These are phyloP conservation scores for Cucumis cinereus DNA, from an alignment of 306 rosid species.

Conservation along the genomic window DNA sequence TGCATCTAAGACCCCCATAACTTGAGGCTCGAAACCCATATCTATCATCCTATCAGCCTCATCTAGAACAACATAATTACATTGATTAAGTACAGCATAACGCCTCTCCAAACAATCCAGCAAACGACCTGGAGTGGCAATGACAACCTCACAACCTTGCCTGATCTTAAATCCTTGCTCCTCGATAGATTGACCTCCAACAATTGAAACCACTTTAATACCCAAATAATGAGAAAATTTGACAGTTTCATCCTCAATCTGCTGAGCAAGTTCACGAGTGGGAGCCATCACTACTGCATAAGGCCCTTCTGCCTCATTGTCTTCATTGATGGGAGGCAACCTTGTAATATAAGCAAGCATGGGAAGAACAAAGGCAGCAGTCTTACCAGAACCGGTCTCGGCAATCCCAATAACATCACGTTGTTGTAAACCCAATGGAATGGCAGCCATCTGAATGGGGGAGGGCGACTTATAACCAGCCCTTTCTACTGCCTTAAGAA, in stretches of 20 bases:
- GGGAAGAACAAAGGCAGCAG: constrained; percentile 94
- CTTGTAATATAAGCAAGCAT: constrained; percentile 72
- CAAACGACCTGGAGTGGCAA: constrained; percentile 88
- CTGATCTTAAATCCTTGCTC: constrained; percentile 84
- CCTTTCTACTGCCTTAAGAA: constrained; percentile 68
- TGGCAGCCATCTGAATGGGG: constrained; percentile 93
- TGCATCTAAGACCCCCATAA: constrained; percentile 80
- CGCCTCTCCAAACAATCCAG: constrained; percentile 84
- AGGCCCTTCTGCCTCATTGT: constrained; percentile 86
- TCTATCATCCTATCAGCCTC: constrained; percentile 98
- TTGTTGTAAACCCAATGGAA: constrained; percentile 73
- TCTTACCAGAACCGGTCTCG: constrained; percentile 86
- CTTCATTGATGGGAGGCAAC: constrained; percentile 81
- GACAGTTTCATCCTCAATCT: constrained; percentile 84
- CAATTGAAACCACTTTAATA: constrained; percentile 77
- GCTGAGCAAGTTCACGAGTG: constrained; percentile 87
- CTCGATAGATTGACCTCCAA: constrained; percentile 90
- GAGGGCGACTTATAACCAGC: constrained; percentile 87
- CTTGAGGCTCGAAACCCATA: constrained; percentile 93
- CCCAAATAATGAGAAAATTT: constrained; percentile 77
- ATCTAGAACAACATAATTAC: constrained; percentile 89
- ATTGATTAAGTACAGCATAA: constrained; percentile 75
- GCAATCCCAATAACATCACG: constrained; percentile 87
- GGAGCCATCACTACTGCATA: constrained; percentile 97
- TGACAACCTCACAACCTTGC: constrained; percentile 85